Percentiles rank a stretch among this genome's conserved stretches.
phyloP scores from a whole-genome alignment of 1,284 basidiomycete genomes.

The Moesziomyces aphidis region DNA sequence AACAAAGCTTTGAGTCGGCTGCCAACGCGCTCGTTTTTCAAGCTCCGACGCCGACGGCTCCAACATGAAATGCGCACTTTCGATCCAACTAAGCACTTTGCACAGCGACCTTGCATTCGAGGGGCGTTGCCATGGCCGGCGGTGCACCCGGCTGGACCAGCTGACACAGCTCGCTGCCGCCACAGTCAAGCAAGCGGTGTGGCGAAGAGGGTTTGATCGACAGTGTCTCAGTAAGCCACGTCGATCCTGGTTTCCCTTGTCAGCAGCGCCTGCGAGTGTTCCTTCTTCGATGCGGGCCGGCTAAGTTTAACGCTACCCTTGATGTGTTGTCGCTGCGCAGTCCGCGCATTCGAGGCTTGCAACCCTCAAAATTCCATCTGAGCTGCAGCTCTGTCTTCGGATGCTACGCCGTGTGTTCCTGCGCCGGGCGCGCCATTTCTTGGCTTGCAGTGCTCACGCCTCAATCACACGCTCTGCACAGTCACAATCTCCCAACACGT shows the following conservation, averaged over 20 bases:
- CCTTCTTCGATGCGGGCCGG: too few species aligned
- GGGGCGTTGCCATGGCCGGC: background rate
- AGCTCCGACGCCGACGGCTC: constrained; percentile 24
- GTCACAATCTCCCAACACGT: background rate
- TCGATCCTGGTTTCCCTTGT: background rate
- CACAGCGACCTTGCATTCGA: background rate
- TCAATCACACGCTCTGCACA: background rate
- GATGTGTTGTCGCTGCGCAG: too few species aligned
- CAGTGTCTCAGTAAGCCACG: background rate
- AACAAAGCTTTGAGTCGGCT: background rate
- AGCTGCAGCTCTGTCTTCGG: constrained; percentile 2
- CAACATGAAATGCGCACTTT: background rate
- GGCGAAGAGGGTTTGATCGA: background rate
- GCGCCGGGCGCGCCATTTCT: background rate
- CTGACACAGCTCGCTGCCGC: too few species aligned
- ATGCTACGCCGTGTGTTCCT: constrained; percentile 5
- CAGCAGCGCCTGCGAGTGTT: background rate
- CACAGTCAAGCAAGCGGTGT: background rate
- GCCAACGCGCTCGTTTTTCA: constrained; percentile 2
- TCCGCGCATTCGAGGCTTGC: too few species aligned
- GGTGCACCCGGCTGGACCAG: background rate
- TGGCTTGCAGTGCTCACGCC: too few species aligned
- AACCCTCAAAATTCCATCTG: background rate
- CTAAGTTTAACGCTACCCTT: too few species aligned
- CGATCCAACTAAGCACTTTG: background rate